Conservation (phyloP, 768 basidiomycete species). For the Lactifluus hygrophoroides region DNA sequence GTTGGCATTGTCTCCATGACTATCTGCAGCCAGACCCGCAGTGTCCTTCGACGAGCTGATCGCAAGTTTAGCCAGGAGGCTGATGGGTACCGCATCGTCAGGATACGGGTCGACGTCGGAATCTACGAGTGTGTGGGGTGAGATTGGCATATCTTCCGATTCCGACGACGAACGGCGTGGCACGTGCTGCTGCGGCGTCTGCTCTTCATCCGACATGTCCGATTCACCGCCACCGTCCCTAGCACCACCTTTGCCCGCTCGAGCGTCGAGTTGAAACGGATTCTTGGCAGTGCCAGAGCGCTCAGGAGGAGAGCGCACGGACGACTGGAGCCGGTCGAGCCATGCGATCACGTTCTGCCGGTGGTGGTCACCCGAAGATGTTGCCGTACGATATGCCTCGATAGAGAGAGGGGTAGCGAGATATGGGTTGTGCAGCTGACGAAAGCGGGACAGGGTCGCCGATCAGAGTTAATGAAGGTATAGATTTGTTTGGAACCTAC, state of each 20-base stretch:
- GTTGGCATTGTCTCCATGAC: conserved; percentile 20
- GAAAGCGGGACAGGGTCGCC: conserved; percentile 2
- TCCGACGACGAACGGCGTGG: conserved; percentile 7
- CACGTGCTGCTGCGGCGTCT: not conserved
- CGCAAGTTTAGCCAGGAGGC: conserved; percentile 64
- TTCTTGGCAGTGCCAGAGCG: conserved; percentile 31
- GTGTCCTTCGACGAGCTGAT: conserved; percentile 45
- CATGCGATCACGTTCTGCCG: conserved; percentile 65
- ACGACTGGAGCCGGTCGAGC: conserved; percentile 61
- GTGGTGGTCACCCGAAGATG: conserved; percentile 63
- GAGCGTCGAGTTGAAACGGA: conserved; percentile 38
- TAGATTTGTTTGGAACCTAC: conserved; percentile 30
- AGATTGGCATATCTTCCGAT: conserved; percentile 15
- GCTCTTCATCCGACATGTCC: conserved; percentile 21
- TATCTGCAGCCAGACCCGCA: conserved; percentile 22
- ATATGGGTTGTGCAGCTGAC: conserved; percentile 72
- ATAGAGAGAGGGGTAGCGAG: conserved; percentile 71
- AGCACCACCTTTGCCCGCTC: conserved; percentile 17
- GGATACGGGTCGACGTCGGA: conserved; percentile 30
- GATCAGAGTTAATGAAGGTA: not conserved
- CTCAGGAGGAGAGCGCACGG: conserved; percentile 43
- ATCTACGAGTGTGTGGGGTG: conserved; percentile 24
- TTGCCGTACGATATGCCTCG: conserved; percentile 70
- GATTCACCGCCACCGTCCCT: conserved; percentile 29
- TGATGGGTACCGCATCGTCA: conserved; percentile 64